Conservation (phyloP, 2,329 filamentous ascomycete genomes). For the Didymella exigua region DNA sequence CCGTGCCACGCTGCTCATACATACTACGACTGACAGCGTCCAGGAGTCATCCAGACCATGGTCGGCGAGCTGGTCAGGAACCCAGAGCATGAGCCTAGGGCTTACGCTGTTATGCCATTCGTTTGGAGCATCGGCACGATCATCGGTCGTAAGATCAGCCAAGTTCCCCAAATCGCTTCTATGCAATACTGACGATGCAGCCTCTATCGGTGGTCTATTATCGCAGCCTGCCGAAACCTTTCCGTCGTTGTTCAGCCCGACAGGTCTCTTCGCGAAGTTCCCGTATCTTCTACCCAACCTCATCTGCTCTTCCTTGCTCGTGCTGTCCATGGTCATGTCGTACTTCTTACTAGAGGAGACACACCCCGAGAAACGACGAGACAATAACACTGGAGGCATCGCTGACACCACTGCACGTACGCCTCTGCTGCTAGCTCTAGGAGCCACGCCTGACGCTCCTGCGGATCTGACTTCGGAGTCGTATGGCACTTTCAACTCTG, state of each 20-base stretch:
- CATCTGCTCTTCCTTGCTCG: conserved; percentile 76
- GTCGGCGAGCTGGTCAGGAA: conserved; percentile 71
- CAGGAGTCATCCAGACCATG: conserved; percentile 79
- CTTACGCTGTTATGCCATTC: conserved; percentile 92
- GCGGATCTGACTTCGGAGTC: conserved; percentile 78
- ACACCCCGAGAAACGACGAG: conserved; percentile 78
- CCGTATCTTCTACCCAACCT: conserved; percentile 91
- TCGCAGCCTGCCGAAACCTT: conserved; percentile 78
- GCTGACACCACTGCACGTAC: conserved; percentile 64
- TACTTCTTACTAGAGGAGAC: conserved; percentile 85
- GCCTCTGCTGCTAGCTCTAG: conserved; percentile 75
- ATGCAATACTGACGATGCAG: conserved; percentile 31
- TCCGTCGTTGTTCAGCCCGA: conserved; percentile 70
- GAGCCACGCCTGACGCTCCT: conserved; percentile 72
- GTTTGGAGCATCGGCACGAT: conserved; percentile 93
- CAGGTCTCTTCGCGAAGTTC: conserved; percentile 74
- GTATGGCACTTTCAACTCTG: conserved; percentile 73
- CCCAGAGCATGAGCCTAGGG: conserved; percentile 78
- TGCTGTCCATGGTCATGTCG: conserved; percentile 80
- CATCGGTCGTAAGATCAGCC: conserved; percentile 61
- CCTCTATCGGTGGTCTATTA: conserved; percentile 85
- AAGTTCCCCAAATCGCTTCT: background rate
- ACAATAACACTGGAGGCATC: conserved; percentile 48
- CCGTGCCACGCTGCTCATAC: conserved; percentile 50
- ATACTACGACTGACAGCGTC: background rate